Evolutionary conservation across 1,139 yeast species (phyloP).

Genomic region (Suhomyces yuchorum): DNA sequence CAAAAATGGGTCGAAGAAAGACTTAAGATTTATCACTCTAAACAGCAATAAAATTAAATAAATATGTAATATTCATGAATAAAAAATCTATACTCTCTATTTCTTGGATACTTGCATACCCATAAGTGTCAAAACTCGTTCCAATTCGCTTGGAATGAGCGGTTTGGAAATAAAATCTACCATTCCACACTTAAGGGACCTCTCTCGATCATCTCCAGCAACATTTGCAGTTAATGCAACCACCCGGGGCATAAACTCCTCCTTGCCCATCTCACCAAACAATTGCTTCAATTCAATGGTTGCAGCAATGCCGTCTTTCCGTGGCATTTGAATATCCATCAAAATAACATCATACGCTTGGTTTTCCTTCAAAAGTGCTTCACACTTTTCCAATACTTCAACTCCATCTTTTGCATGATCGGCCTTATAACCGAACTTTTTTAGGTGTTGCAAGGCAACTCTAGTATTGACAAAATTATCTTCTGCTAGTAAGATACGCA

Average conservation of each 20-base stretch:
- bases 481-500: conserved; percentile 53
- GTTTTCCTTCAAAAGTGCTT: conserved; percentile 27
- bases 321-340: conserved; percentile 61
- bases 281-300: conserved; percentile 37
- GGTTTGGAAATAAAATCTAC: conserved; percentile 59
- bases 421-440: conserved; percentile 53
- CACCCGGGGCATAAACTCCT: conserved; percentile 40
- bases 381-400: conserved; percentile 48
- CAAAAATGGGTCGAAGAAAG: conserved; percentile 34
- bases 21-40: conserved; percentile 24
- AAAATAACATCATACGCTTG: conserved; percentile 50
- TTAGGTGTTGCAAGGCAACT: conserved; percentile 54
- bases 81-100: neutral
- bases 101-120: conserved; percentile 3
- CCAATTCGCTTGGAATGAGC: conserved; percentile 50
- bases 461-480: conserved; percentile 53
- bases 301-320: conserved; percentile 54
- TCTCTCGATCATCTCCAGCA: conserved; percentile 55
- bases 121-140: conserved; percentile 28
- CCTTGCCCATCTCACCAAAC: conserved; percentile 26
- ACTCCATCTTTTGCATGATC: conserved; percentile 61
- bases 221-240: conserved; percentile 61
- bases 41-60: neutral
- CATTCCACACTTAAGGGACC: conserved; percentile 55
- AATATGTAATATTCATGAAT: neutral